phyloP scores from a whole-genome alignment of 2,329 filamentous ascomycete genomes.

The Chaetothyriales sp. region DNA sequence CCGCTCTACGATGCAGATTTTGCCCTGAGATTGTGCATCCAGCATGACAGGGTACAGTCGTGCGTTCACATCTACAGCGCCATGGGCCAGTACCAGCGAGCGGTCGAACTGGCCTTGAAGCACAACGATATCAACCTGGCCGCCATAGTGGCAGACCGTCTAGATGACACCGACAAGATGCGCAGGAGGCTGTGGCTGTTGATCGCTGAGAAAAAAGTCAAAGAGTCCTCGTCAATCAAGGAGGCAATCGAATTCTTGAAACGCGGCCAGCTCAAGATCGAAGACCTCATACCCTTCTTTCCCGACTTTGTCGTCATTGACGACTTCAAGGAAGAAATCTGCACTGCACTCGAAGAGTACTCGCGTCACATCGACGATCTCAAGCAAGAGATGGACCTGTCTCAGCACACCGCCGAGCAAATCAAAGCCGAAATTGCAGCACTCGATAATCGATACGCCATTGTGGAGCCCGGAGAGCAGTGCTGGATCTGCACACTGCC shows the following conservation, averaged over 20 bases:
- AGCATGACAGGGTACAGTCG: conserved; percentile 81
- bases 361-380: conserved; percentile 76
- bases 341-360: conserved; percentile 83
- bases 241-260: conserved; percentile 86
- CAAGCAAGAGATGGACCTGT: conserved; percentile 92
- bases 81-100: conserved; percentile 83
- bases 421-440: conserved; percentile 82
- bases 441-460: conserved; percentile 79
- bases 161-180: conserved; percentile 53
- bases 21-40: conserved; percentile 85
- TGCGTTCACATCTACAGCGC: conserved; percentile 95
- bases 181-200: conserved; percentile 93
- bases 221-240: conserved; percentile 69
- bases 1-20: conserved; percentile 91
- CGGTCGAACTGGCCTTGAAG: conserved; percentile 75
- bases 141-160: conserved; percentile 73
- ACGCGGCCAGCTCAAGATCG: conserved; percentile 78
- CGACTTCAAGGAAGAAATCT: conserved; percentile 98
- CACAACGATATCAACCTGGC: conserved; percentile 85
- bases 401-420: conserved; percentile 71
- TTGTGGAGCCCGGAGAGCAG: conserved; percentile 89
- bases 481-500: conserved; percentile 83
- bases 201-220: conserved; percentile 87
- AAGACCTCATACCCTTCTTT: conserved; percentile 96
- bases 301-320: conserved; percentile 98